A percentile compares a stretch with the other conserved stretches of the same genome.
Evolutionary conservation across 2,329 filamentous ascomycete species (phyloP).

Genomic region (Diaporthe eres): DNA sequence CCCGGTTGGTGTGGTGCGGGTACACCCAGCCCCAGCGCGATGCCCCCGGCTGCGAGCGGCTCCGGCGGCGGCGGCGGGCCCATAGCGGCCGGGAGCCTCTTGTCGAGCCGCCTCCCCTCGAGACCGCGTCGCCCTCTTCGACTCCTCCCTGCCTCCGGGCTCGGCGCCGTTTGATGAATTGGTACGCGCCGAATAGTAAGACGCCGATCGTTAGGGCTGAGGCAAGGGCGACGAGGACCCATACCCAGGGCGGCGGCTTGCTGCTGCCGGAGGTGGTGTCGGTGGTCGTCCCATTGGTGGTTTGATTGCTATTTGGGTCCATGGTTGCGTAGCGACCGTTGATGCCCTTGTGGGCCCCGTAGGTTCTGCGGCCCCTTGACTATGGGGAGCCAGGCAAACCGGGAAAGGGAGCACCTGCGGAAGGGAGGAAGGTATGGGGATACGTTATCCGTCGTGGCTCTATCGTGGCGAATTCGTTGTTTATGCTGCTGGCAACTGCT

Average conservation of each 20-base stretch:
- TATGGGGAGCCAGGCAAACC: background rate
- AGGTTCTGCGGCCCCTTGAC: background rate
- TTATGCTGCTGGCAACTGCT: background rate
- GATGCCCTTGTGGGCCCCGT: background rate
- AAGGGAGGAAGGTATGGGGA: too few relatives aligned
- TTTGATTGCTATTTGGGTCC: background rate
- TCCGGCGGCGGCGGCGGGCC: background rate
- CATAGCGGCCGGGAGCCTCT: background rate
- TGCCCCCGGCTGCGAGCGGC: background rate
- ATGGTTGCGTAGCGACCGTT: background rate
- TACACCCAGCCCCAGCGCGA: conserved; percentile 29
- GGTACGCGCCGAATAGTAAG: background rate
- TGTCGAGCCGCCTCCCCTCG: conserved; percentile 1
- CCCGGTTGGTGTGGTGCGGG: background rate
- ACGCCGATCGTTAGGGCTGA: conserved; percentile 18
- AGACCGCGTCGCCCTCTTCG: background rate
- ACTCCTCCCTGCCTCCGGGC: background rate
- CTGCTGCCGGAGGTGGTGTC: background rate
- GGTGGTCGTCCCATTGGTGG: background rate
- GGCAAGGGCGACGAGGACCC: conserved; percentile 39
- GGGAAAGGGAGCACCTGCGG: background rate
- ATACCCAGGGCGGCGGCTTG: conserved; percentile 29
- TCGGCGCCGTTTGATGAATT: background rate
- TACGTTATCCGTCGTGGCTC: background rate
- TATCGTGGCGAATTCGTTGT: conserved; percentile 11